Evolutionary conservation across 2,329 filamentous ascomycete species (phyloP), one percentile per base, ranked within the genome.

Genomic region (Trichoderma oligosporum): DNA sequence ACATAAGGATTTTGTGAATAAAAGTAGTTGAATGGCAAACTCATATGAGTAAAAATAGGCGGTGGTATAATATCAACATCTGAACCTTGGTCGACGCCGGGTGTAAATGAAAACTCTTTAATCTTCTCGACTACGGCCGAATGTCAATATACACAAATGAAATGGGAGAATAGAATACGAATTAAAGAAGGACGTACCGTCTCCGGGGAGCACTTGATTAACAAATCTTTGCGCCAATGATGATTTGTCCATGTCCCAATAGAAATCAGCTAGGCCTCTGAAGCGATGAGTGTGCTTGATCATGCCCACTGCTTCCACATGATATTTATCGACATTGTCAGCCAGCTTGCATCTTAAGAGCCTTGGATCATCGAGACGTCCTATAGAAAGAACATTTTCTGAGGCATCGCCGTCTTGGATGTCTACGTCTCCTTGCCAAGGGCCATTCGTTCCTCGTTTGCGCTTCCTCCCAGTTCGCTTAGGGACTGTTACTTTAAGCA

Each of bases 1-100:
- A 92, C 87, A 54, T 87, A 87, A 0, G 88, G 83, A 61, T 96
- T 96, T 72, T 97, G 93, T 35, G 88, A 86, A 73, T 95, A 97
- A 61, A 85, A 85, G 71, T 86, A 89, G 66, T 83, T 86, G 73
- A 91, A 92, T 2, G 89, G 89, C 31, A 93, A 75, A 12, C 82
- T 81, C 69, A 86, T 84, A 56, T 87, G 84, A 2, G 88, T 86
- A 70, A 91, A 89, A n/a, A 84, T 80, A 0, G 91, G 89, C 0
- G 91, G 89, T 11, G 90, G 89, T 36, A 93, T 81, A 42, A 95
- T 81, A 63, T 93, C 88, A 31, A 85, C 81, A 48, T 85, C 79
- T 27, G 77, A 74, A 2, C 76, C 77, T 22, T 76, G 73, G 22
- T 86, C 83, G 64, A 83, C 83, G 41, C 79, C 81, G 24, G 85